Evolutionary conservation across 2,329 filamentous ascomycete species (phyloP).

Genomic region (Aphanocladium album): DNA sequence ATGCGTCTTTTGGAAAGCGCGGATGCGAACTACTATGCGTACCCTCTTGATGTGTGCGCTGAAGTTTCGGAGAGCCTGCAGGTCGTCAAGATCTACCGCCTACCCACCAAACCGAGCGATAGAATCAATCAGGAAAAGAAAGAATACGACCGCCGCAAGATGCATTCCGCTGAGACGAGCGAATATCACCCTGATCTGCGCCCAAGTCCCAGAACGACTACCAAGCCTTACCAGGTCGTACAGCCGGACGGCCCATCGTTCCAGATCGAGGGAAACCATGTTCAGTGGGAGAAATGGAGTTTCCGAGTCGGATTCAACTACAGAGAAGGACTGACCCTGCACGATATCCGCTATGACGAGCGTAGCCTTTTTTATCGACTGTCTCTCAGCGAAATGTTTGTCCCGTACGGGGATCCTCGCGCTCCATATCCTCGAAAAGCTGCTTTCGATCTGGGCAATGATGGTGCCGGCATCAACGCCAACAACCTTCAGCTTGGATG

Average conservation of each 20-base stretch:
- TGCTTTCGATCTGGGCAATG: conserved; percentile 65
- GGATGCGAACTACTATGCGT: conserved; percentile 52
- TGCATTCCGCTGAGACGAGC: conserved; percentile 38
- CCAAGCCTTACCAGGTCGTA: conserved; percentile 25
- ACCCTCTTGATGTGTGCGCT: conserved; percentile 46
- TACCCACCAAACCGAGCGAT: conserved; percentile 36
- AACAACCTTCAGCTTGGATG: conserved; percentile 63
- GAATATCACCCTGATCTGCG: conserved; percentile 30
- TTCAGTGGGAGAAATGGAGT: conserved; percentile 59
- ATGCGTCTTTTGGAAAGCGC: conserved; percentile 32
- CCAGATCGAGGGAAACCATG: conserved; percentile 37
- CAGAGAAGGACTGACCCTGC: conserved; percentile 61
- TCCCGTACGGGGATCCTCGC: conserved; percentile 60
- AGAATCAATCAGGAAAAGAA: conserved; percentile 25
- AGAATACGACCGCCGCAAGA: conserved; percentile 36
- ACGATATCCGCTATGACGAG: conserved; percentile 61
- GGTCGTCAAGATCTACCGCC: conserved; percentile 41
- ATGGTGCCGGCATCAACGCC: conserved; percentile 57
- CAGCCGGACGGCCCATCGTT: conserved; percentile 30
- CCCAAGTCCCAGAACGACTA: conserved; percentile 20
- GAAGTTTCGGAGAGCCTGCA: conserved; percentile 42
- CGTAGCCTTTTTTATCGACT: conserved; percentile 60
- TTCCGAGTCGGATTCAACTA: conserved; percentile 64
- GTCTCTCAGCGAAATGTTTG: conserved; percentile 62
- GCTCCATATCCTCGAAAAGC: conserved; percentile 59